Base-by-base conservation (phyloP, 768 basidiomycete genomes). In the Tulasnella sp. region DNA sequence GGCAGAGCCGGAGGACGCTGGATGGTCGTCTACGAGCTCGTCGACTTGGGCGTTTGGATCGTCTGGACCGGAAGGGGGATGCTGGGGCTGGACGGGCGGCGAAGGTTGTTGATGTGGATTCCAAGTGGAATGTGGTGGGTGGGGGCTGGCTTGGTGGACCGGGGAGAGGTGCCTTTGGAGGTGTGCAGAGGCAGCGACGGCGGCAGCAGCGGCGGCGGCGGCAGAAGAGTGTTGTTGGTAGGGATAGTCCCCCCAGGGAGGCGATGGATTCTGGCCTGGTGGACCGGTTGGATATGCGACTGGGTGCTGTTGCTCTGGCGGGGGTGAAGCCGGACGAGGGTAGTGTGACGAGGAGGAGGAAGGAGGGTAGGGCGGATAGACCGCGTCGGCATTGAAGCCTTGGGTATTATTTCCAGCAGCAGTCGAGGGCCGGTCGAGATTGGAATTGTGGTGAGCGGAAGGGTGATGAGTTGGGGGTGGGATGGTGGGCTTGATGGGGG, bases 1-100 rank as follows among this genome's bases (percentile, higher is more conserved):
- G 16, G 64, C 64, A 16, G 64, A 69, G 6, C 14, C 22, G n/a
- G 74, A 24, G 40, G 40, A 41, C 16, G 24, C 28, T 14, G 22
- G 20, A 18, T 20, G 41, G 41, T 75, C 41, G 46, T 75, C 74
- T 20, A 28, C 40, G 40, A 75, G 46, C 74, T 75, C 41, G 74
- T 75, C 74, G 74, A 75, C 46, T 48, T 75, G 74, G 41, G 31
- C 73, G 73, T 74, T 74, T 12, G 73, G 73, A n/a, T 75, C 74
- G 74, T 75, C 74, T 42, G 74, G 64, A 37, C 31, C 74, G 11
- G 74, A 75, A 2, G 74, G 74, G n/a, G 18, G 41, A n/a, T 6
- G 7, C 11, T 18, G 41, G 40, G 74, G 40, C n/a, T 75, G 74
- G 16, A 48, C 74, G 37, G 74, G 40, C 24, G 74, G 74, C 11